phyloP scores from a whole-genome alignment of 345 rosid species.

The Geranium brycei region DNA sequence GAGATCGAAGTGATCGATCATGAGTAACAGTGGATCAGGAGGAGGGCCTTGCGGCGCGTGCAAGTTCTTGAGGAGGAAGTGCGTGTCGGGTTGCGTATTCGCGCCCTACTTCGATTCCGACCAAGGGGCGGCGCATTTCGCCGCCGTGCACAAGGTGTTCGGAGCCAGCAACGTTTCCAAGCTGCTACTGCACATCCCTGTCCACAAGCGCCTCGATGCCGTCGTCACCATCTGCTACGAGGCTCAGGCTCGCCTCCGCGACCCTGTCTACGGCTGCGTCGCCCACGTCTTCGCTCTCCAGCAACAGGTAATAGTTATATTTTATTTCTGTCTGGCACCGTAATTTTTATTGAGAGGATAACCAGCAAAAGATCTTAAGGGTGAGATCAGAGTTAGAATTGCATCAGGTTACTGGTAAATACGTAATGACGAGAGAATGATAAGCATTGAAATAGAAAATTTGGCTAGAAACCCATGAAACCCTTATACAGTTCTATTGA shows the following conservation, averaged over 20 bases:
- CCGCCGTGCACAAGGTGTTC: conserved; percentile 57
- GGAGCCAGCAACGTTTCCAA: conserved; percentile 64
- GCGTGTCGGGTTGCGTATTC: conserved; percentile 40
- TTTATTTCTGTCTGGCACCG: too few relatives aligned
- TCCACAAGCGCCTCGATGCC: conserved; percentile 47
- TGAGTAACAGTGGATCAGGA: conserved; percentile 19
- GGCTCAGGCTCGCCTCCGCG: conserved; percentile 50
- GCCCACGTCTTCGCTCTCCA: conserved; percentile 51
- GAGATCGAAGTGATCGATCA: too few relatives aligned
- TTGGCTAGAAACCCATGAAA: too few relatives aligned
- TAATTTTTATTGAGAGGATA: too few relatives aligned
- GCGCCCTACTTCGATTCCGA: conserved; percentile 47
- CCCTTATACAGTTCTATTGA: too few relatives aligned
- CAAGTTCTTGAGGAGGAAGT: conserved; percentile 50
- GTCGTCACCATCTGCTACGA: conserved; percentile 50
- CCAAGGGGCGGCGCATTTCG: conserved; percentile 44
- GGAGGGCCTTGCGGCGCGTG: conserved; percentile 58
- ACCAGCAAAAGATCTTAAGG: too few relatives aligned
- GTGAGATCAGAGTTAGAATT: too few relatives aligned
- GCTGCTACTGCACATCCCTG: conserved; percentile 38
- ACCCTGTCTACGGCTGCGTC: conserved; percentile 57
- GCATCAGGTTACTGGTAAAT: too few relatives aligned
- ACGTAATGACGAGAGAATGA: too few relatives aligned
- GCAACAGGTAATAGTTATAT: conserved; percentile 27
- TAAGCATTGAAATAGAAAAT: too few relatives aligned